A percentile compares a stretch with the other conserved stretches of the same genome.
Evolutionary conservation across 768 basidiomycete genomes (phyloP).

Genomic region (Trametes cingulata): DNA sequence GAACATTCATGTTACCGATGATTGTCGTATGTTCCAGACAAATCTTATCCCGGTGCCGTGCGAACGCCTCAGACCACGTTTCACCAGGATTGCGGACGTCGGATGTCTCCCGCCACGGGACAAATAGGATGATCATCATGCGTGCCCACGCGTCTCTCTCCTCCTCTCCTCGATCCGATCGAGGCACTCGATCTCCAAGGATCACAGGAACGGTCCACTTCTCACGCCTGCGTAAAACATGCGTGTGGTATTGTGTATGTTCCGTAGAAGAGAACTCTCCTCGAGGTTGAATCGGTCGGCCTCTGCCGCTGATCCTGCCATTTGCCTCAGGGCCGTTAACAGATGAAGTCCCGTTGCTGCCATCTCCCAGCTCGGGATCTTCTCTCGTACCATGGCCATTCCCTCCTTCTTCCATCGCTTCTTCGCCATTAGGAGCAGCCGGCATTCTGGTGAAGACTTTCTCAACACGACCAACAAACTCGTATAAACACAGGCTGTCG

Average conservation of each 20-base stretch:
- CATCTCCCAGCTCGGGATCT: too few relatives aligned
- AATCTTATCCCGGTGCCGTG: too few relatives aligned
- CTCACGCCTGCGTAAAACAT: not conserved
- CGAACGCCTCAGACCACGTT: not conserved
- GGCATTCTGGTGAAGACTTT: too few relatives aligned
- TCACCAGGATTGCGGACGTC: not conserved
- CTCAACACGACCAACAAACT: not conserved
- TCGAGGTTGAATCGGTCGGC: not conserved
- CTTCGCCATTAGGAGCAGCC: too few relatives aligned
- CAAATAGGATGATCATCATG: not conserved
- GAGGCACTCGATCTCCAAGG: constrained; percentile 2
- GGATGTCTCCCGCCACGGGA: not conserved
- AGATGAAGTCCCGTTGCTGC: not conserved
- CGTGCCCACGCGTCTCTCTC: not conserved
- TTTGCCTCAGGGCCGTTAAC: not conserved
- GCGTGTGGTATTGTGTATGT: constrained; percentile 6
- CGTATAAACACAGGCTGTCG: not conserved
- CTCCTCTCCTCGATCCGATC: not conserved
- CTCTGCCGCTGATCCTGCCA: not conserved
- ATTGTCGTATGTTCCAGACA: too few relatives aligned
- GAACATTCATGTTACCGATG: too few relatives aligned
- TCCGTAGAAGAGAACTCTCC: not conserved
- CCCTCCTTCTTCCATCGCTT: too few relatives aligned
- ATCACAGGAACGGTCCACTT: constrained; percentile 9
- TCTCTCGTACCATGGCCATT: too few relatives aligned